phyloP scores from a whole-genome alignment of 352 stramenopile species.

The Globisporangium lucens region DNA sequence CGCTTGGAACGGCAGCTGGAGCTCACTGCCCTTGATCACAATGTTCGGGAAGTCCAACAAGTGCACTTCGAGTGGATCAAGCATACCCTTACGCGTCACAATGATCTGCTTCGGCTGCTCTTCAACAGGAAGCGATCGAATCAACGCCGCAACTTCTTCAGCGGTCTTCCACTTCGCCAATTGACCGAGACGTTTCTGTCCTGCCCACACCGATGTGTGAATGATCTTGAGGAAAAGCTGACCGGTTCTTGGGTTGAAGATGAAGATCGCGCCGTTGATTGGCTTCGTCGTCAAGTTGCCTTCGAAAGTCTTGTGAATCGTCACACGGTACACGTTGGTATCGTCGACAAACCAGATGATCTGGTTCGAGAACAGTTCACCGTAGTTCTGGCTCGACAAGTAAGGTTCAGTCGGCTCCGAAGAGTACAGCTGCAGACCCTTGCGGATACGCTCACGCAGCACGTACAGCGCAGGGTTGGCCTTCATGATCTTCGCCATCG shows the following conservation, averaged over 20 bases:
- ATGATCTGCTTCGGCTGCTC: constrained; percentile 99
- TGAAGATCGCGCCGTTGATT: constrained; percentile 99
- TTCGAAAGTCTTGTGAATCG: constrained; percentile 99
- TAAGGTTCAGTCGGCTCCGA: constrained; percentile 99
- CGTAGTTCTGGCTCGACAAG: constrained; percentile 99
- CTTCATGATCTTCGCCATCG: constrained; percentile 99
- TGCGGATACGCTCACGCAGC: constrained; percentile 98
- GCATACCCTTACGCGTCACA: constrained; percentile 99
- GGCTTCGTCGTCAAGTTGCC: constrained; percentile 99
- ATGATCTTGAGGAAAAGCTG: constrained; percentile 99
- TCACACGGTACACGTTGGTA: constrained; percentile 98
- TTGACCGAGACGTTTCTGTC: constrained; percentile 99
- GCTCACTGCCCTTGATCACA: constrained; percentile 98
- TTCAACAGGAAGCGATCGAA: constrained; percentile 98
- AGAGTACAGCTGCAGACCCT: constrained; percentile 99
- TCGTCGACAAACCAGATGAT: constrained; percentile 99
- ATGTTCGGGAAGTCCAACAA: constrained; percentile 99
- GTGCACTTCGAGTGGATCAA: constrained; percentile 99
- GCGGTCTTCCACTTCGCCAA: constrained; percentile 99
- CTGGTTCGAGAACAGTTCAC: constrained; percentile 99
- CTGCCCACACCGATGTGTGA: constrained; percentile 99
- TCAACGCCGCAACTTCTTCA: constrained; percentile 99
- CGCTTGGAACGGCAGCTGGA: constrained; percentile 99
- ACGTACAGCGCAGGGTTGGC: constrained; percentile 99
- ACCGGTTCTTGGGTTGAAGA: constrained; percentile 99